A percentile compares a stretch with the other conserved stretches of the same genome.
Evolutionary conservation across 2,329 filamentous ascomycete genomes (phyloP).

Genomic region (Huntiella moniliformis): DNA sequence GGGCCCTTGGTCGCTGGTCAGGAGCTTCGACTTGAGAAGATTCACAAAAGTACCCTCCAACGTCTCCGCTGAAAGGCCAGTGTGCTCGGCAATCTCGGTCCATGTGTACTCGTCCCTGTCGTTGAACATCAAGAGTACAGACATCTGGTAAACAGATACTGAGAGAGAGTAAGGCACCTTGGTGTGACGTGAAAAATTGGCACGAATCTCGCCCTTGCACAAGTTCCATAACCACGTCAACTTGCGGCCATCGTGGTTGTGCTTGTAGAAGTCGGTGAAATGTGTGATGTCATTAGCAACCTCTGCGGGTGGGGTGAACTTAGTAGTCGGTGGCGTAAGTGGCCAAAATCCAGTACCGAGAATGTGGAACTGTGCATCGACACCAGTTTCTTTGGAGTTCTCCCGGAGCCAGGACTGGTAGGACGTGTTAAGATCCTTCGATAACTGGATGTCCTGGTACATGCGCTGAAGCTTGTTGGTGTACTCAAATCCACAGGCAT

Average conservation of each 20-base stretch:
- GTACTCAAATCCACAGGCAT: conserved; percentile 96
- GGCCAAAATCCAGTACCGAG: conserved; percentile 97
- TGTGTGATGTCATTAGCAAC: conserved; percentile 77
- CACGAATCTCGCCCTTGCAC: conserved; percentile 91
- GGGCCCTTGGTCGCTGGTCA: conserved; percentile 46
- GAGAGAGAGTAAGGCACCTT: conserved; percentile 95
- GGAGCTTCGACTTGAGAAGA: conserved; percentile 81
- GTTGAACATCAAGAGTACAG: conserved; percentile 85
- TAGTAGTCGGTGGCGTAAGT: conserved; percentile 65
- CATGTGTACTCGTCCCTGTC: conserved; percentile 72
- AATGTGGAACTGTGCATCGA: conserved; percentile 80
- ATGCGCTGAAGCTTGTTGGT: conserved; percentile 98
- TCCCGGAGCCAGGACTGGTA: conserved; percentile 61
- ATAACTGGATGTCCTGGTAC: conserved; percentile 99
- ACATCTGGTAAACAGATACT: conserved; percentile 96
- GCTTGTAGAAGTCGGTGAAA: conserved; percentile 80
- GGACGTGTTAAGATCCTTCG: conserved; percentile 81
- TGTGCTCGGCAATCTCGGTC: conserved; percentile 69
- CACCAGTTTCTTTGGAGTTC: conserved; percentile 36
- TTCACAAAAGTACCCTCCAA: conserved; percentile 75
- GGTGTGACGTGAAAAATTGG: conserved; percentile 72
- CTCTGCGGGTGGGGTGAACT: conserved; percentile 71
- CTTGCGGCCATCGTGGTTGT: conserved; percentile 92
- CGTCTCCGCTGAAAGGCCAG: conserved; percentile 60
- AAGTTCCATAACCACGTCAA: conserved; percentile 96